Percentiles rank a stretch among this genome's conserved stretches.
These are phyloP conservation scores for Incumbomyces delicatus DNA, from an alignment of 2,329 filamentous ascomycete genomes.

Conservation along the genomic window DNA sequence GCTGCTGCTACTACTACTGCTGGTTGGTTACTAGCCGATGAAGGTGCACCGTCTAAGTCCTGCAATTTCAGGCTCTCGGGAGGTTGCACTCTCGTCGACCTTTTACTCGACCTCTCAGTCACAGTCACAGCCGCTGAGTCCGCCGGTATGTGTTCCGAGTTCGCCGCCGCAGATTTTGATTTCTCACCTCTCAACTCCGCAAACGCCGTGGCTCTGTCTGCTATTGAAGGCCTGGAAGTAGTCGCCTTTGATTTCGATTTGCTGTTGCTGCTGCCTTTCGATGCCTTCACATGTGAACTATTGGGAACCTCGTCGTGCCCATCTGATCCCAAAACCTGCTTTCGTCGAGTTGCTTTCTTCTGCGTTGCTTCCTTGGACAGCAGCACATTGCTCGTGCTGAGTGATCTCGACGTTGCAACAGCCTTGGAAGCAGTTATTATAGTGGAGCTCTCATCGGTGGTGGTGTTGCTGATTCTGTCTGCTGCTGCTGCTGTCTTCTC, in stretches of 20 bases:
- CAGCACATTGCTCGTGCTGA: background rate
- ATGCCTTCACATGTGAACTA: background rate
- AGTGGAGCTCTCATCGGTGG: background rate
- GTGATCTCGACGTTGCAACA: background rate
- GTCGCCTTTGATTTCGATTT: background rate
- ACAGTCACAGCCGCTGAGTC: too few relatives aligned
- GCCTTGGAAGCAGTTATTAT: background rate
- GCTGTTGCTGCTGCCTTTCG: background rate
- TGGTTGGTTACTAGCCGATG: too few relatives aligned
- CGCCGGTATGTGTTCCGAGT: too few relatives aligned
- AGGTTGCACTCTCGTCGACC: too few relatives aligned
- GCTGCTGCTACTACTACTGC: too few relatives aligned
- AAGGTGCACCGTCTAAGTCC: too few relatives aligned
- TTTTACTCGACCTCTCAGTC: too few relatives aligned
- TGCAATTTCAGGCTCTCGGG: too few relatives aligned
- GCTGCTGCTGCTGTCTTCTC: background rate
- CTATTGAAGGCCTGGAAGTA: background rate
- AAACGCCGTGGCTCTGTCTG: constrained; percentile 1
- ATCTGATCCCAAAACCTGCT: background rate
- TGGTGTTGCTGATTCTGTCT: too few relatives aligned
- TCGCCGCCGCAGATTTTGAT: too few relatives aligned
- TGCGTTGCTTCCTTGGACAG: background rate
- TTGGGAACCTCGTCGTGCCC: too few relatives aligned
- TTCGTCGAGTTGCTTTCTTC: background rate
- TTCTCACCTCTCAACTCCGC: background rate